Base-by-base conservation (phyloP, 768 basidiomycete species). In the Lactarius indigo region DNA sequence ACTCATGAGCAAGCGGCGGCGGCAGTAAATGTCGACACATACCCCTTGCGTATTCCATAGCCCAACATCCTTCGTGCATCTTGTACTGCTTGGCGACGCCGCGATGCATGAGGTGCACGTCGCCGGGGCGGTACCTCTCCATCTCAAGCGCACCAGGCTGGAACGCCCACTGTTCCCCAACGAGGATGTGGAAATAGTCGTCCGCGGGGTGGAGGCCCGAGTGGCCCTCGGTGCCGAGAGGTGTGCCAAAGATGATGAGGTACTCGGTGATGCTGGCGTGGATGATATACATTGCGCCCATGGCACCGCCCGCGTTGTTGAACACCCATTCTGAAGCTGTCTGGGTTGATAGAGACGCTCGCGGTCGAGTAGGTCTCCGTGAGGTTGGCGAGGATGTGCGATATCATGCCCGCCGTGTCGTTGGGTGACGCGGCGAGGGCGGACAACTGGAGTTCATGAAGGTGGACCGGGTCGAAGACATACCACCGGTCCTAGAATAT, bases 281-380 rank as follows among this genome's bases (percentile, higher is more conserved):
- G 70, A 98, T 92, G 78, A 98, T 84, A 76, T 95, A 97, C 96
- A 99, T 98, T 39, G 89, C 89, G 52, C 95, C 95, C 96, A 96
- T 98, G 1, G 95, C 95, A 66, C 97, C 97, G 13, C 96, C 97
- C 0, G 96, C 96, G 72, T 98, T 98, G 81, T 88, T 98, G 78
- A 96, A 91, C 30, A 97, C 85, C 96, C 96, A 98, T 73, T 98
- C 95, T 42, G 80, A 80, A 80, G 26, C 83, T 74, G 79, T 89
- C 72, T n/a, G 77, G 59, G 72, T 83, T 82, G 59, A 85, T 70
- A 74, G 87, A 85, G 69, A 92, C 64, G 23, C 78, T 79, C 50
- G 80, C 80, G 57, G 83, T 73, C 0, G 92, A 86, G 75, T 95
- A 90, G 1, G 86, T 87, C 18, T 78, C 76, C 8, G 88, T 89